Evolutionary conservation across 139 green algal species (phyloP).

Genomic region (Chlamydomonas incerta): DNA sequence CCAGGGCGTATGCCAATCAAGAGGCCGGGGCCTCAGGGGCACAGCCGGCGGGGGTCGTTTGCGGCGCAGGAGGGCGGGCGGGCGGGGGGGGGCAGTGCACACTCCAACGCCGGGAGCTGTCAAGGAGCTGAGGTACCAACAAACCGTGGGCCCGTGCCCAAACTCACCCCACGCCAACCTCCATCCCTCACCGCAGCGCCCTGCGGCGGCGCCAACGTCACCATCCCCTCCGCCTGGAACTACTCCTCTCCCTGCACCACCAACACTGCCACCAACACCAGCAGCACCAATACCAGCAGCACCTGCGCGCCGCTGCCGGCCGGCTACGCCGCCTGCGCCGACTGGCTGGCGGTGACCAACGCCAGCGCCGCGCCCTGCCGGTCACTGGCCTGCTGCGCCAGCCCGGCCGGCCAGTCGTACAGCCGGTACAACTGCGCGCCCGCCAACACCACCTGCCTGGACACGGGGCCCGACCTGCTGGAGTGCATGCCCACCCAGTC

Average conservation of each 20-base stretch:
- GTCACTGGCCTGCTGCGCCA: background rate
- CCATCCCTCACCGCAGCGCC: background rate
- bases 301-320: background rate
- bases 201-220: conserved; percentile 3
- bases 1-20: too few species aligned
- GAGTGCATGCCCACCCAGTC: background rate
- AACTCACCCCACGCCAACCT: too few species aligned
- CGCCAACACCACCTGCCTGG: background rate
- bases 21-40: too few species aligned
- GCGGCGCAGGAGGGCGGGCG: too few species aligned
- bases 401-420: background rate
- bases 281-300: background rate
- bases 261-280: background rate
- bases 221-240: background rate
- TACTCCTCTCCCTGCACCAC: conserved; percentile 3
- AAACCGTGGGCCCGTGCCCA: too few species aligned
- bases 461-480: background rate
- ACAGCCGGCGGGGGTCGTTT: too few species aligned
- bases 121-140: too few species aligned
- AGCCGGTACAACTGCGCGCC: background rate
- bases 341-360: background rate
- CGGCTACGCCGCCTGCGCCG: background rate
- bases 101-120: too few species aligned
- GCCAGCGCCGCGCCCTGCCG: background rate
- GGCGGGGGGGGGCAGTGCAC: too few species aligned